Conservation (phyloP, 208 protist species). For the Trypanosoma melophagium region DNA sequence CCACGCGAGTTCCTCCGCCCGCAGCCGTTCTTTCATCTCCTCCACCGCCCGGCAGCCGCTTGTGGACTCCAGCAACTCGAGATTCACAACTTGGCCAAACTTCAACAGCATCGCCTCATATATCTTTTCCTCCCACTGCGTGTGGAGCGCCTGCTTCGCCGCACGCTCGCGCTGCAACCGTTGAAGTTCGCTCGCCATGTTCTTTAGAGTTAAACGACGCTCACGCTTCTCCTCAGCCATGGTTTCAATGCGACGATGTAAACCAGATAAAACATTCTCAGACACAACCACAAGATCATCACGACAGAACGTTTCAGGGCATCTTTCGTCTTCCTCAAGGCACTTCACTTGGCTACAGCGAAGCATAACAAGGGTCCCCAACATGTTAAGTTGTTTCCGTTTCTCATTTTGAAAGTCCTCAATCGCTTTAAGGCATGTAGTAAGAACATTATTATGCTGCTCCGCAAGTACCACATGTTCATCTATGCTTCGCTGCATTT, state of each 20-base stretch:
- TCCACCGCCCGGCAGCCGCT: conserved; percentile 87
- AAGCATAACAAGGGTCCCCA: conserved; percentile 90
- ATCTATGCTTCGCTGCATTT: conserved; percentile 34
- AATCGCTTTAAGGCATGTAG: conserved; percentile 75
- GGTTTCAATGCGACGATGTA: conserved; percentile 74
- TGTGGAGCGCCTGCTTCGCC: conserved; percentile 61
- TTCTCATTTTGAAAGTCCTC: conserved; percentile 92
- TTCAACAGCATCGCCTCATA: conserved; percentile 95
- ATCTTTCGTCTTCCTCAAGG: conserved; percentile 38
- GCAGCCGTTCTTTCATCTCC: conserved; percentile 87
- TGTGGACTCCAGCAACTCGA: conserved; percentile 90
- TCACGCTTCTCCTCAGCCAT: conserved; percentile 75
- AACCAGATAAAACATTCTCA: conserved; percentile 52
- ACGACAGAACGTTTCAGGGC: conserved; percentile 50
- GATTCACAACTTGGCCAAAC: conserved; percentile 92
- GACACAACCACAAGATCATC: conserved; percentile 82
- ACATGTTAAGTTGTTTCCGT: conserved; percentile 94
- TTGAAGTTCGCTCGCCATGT: conserved; percentile 64
- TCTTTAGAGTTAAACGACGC: conserved; percentile 47
- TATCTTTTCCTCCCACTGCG: conserved; percentile 85
- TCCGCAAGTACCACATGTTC: conserved; percentile 58
- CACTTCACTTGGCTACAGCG: conserved; percentile 83
- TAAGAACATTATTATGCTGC: conserved; percentile 58
- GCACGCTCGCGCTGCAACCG: conserved; percentile 65
- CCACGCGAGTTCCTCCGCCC: conserved; percentile 77